Conservation (phyloP, 2,329 filamentous ascomycete genomes). For the Hymenoscyphus fraxineus region DNA sequence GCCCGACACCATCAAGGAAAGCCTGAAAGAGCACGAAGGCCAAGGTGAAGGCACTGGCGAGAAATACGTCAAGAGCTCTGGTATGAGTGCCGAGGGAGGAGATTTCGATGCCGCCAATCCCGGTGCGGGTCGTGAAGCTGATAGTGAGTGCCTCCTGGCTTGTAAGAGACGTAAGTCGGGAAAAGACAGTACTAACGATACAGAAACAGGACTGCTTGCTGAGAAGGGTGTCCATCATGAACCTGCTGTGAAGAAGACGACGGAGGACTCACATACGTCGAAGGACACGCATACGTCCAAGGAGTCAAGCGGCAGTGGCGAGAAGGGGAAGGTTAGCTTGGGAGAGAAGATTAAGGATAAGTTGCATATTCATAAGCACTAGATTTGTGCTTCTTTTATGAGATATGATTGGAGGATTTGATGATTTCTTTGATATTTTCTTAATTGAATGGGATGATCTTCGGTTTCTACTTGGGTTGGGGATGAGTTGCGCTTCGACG, state of each 20-base stretch:
- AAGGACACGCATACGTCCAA: constrained; percentile 12
- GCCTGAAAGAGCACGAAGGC: constrained; percentile 30
- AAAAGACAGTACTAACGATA: constrained; percentile 1
- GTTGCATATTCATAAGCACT: constrained; percentile 44
- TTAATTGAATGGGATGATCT: not conserved
- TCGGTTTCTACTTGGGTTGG: not conserved
- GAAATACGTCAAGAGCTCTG: constrained; percentile 54
- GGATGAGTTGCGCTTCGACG: not conserved
- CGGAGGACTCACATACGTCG: not conserved
- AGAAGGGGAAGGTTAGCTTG: constrained; percentile 42
- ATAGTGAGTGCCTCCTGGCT: constrained; percentile 44
- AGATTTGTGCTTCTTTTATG: not conserved
- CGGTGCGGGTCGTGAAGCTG: constrained; percentile 63
- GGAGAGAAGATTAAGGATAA: constrained; percentile 67
- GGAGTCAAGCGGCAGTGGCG: constrained; percentile 25
- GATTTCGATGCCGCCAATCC: constrained; percentile 62
- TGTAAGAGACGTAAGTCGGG: constrained; percentile 2
- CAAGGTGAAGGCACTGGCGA: constrained; percentile 50
- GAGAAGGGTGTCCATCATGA: constrained; percentile 45
- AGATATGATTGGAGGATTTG: not conserved
- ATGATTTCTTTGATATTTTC: not conserved
- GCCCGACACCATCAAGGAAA: constrained; percentile 14
- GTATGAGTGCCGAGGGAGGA: constrained; percentile 60
- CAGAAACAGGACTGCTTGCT: constrained; percentile 48
- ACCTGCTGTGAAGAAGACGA: constrained; percentile 6